phyloP scores from a whole-genome alignment of 2,329 filamentous ascomycete genomes.

The Sordariomycetes sp. region DNA sequence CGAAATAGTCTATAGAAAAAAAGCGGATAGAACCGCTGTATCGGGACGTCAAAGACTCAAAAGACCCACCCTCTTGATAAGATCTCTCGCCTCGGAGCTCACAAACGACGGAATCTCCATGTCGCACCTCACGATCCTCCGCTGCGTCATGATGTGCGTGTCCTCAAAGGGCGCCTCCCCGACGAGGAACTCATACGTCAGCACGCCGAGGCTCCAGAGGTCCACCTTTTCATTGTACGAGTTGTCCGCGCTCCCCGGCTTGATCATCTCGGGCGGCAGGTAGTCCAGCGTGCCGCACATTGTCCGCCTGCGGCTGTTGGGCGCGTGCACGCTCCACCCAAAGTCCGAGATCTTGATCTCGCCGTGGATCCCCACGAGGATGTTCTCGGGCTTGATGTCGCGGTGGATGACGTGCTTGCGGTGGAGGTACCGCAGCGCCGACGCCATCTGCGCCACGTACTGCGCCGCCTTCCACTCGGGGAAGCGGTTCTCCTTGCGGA shows the following conservation, averaged over 20 bases:
- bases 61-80: constrained; percentile 67
- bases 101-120: constrained; percentile 90
- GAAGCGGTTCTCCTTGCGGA: constrained; percentile 66
- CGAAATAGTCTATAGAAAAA: neutral
- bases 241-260: constrained; percentile 66
- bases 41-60: neutral
- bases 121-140: constrained; percentile 76
- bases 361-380: constrained; percentile 87
- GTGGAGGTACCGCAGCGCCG: constrained; percentile 78
- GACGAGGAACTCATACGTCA: constrained; percentile 93
- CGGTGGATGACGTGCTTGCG: constrained; percentile 96
- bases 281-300: constrained; percentile 98
- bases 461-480: constrained; percentile 78
- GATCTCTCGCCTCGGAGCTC: constrained; percentile 75
- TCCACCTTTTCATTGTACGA: constrained; percentile 94
- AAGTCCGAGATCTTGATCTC: constrained; percentile 99
- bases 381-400: constrained; percentile 97
- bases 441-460: constrained; percentile 85
- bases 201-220: constrained; percentile 85
- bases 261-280: constrained; percentile 95
- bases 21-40: neutral
- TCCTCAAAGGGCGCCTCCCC: constrained; percentile 97
- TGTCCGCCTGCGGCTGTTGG: constrained; percentile 83
- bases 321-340: constrained; percentile 95
- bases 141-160: constrained; percentile 84